Evolutionary conservation across 192 early-diverging fungal genomes (phyloP).

Genomic region (Umbelopsis ramanniana): DNA sequence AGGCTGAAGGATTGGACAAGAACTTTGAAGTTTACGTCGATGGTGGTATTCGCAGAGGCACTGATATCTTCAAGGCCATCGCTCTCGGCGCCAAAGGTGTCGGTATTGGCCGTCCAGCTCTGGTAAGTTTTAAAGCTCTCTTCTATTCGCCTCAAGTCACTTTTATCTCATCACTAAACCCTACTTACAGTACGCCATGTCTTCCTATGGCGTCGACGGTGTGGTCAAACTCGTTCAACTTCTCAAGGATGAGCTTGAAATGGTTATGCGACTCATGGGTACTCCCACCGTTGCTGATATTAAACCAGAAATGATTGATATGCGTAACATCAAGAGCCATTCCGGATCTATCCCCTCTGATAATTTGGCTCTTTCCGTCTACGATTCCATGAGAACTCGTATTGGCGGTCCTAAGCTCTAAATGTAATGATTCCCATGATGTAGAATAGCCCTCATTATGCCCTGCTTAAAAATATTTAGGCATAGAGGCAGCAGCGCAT

Average conservation of each 20-base stretch:
- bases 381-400: slow-evolving; percentile 28
- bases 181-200: slow-evolving; percentile 62
- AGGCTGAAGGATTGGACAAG: slow-evolving; percentile 45
- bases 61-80: slow-evolving; percentile 96
- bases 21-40: slow-evolving; percentile 91
- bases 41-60: slow-evolving; percentile 89
- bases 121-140: slow-evolving; percentile 34
- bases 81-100: slow-evolving; percentile 93
- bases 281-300: slow-evolving; percentile 70
- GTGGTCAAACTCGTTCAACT: slow-evolving; percentile 77
- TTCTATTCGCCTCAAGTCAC: not conserved
- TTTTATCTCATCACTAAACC: not conserved
- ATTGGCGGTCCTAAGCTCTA: slow-evolving; percentile 5
- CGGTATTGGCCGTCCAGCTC: slow-evolving; percentile 79
- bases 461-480: too few relatives aligned
- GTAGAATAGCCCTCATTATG: not conserved
- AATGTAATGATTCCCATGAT: slow-evolving; percentile 1
- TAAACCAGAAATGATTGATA: slow-evolving; percentile 52
- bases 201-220: slow-evolving; percentile 82
- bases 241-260: slow-evolving; percentile 84
- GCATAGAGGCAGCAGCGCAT: too few relatives aligned
- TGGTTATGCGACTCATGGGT: slow-evolving; percentile 80
- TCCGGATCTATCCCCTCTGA: slow-evolving; percentile 35
- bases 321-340: slow-evolving; percentile 43
- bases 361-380: slow-evolving; percentile 27